phyloP scores from a whole-genome alignment of 1,284 basidiomycete species.

The Microbotryum silenes-acaulis region DNA sequence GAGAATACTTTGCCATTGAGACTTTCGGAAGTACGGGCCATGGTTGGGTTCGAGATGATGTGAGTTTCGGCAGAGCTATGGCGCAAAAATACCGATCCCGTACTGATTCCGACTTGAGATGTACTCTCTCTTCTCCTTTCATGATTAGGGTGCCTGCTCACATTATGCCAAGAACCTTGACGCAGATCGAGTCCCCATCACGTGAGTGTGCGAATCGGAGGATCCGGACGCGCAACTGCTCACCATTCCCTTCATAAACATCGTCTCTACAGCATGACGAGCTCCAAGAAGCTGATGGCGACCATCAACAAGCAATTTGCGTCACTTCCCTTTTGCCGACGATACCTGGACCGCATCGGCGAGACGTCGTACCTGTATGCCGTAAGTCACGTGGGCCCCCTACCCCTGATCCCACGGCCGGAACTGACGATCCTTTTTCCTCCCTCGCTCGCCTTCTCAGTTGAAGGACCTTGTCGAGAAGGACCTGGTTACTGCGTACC shows the following conservation, averaged over 20 bases:
- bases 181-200: slow-evolving; percentile 40
- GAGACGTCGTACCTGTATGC: slow-evolving; percentile 91
- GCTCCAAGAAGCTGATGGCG: slow-evolving; percentile 76
- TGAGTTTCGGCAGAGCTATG: slow-evolving; percentile 42
- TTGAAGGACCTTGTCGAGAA: slow-evolving; percentile 82
- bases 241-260: too few relatives aligned
- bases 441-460: slow-evolving; percentile 43
- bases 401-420: neutral
- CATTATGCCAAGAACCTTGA: slow-evolving; percentile 76
- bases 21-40: slow-evolving; percentile 97
- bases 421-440: neutral
- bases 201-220: neutral
- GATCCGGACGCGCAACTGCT: neutral
- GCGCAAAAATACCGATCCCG: neutral
- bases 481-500: slow-evolving; percentile 86
- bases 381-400: slow-evolving; percentile 47
- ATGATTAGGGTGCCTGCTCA: slow-evolving; percentile 72
- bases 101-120: neutral
- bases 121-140: slow-evolving; percentile 12
- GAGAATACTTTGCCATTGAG: slow-evolving; percentile 95
- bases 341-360: slow-evolving; percentile 88
- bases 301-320: slow-evolving; percentile 92
- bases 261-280: slow-evolving; percentile 54
- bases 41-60: slow-evolving; percentile 80
- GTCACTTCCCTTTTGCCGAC: slow-evolving; percentile 87